Percentiles rank a stretch among this genome's conserved stretches.
Conservation (phyloP, 2,329 filamentous ascomycete species). For the Colletotrichum truncatum region DNA sequence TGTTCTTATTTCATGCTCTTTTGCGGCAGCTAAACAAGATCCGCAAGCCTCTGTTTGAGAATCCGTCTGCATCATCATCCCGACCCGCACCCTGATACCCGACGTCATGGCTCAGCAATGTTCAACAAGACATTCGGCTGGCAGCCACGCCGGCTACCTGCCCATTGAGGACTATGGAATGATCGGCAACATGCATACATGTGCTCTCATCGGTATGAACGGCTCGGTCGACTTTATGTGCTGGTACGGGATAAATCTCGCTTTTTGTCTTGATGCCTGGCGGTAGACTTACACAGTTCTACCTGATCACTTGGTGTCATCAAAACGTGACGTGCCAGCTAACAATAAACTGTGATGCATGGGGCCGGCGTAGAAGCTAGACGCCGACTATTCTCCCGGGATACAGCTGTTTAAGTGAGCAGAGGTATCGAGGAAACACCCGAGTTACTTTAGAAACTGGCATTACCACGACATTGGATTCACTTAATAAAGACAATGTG, state of each 20-base stretch:
- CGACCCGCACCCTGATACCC: neutral
- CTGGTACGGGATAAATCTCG: slow-evolving; percentile 58
- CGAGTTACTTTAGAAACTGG: too few species aligned
- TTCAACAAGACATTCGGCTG: slow-evolving; percentile 37
- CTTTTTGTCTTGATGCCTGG: neutral
- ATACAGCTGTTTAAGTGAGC: too few species aligned
- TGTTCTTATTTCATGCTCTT: neutral
- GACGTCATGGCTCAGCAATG: slow-evolving; percentile 43
- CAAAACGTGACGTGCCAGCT: too few species aligned
- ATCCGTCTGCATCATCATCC: neutral
- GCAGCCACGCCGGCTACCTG: slow-evolving; percentile 57
- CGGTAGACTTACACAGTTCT: neutral
- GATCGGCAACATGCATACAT: slow-evolving; percentile 84
- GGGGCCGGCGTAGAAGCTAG: too few species aligned
- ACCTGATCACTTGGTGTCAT: too few species aligned
- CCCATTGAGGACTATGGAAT: slow-evolving; percentile 82
- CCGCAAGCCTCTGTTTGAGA: neutral
- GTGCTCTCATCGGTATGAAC: slow-evolving; percentile 77
- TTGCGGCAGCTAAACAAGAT: neutral
- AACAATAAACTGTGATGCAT: too few species aligned
- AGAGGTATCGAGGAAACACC: too few species aligned
- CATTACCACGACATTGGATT: too few species aligned
- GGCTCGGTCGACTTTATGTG: slow-evolving; percentile 83
- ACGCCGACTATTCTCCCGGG: too few species aligned
- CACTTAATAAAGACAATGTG: too few species aligned